These are phyloP conservation scores for Didymella pomorum DNA, from an alignment of 2,329 filamentous ascomycete genomes.

Conservation along the genomic window DNA sequence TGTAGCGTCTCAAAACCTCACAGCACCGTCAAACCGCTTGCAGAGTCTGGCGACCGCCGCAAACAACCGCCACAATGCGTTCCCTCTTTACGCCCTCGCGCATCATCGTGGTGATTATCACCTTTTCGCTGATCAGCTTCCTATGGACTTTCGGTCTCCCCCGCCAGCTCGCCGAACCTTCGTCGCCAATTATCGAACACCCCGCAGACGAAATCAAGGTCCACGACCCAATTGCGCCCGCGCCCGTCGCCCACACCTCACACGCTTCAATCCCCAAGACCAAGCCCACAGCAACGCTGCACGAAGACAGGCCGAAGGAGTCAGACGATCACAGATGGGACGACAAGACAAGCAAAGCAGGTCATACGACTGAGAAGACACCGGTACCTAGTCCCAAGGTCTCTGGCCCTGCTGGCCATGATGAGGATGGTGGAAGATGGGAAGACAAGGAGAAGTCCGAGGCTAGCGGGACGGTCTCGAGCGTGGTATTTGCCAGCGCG, in stretches of 20 bases:
- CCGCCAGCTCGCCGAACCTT: slow-evolving; percentile 26
- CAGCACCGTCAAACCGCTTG: neutral
- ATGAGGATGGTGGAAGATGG: slow-evolving; percentile 34
- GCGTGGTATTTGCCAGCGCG: slow-evolving; percentile 1
- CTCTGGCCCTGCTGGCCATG: slow-evolving; percentile 24
- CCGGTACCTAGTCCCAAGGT: slow-evolving; percentile 9
- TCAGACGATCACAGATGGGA: slow-evolving; percentile 28
- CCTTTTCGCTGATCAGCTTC: slow-evolving; percentile 42
- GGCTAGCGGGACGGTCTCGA: neutral
- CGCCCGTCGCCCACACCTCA: slow-evolving; percentile 24
- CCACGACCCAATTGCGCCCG: slow-evolving; percentile 32
- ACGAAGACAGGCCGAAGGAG: slow-evolving; percentile 16
- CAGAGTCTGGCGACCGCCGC: slow-evolving; percentile 4
- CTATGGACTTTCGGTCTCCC: slow-evolving; percentile 45
- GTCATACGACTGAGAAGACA: slow-evolving; percentile 3
- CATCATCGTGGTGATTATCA: slow-evolving; percentile 37
- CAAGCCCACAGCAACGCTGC: slow-evolving; percentile 3
- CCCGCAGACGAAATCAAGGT: slow-evolving; percentile 32
- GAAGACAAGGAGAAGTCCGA: slow-evolving; percentile 24
- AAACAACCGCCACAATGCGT: slow-evolving; percentile 33
- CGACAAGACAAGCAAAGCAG: slow-evolving; percentile 16
- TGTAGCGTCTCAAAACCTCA: slow-evolving; percentile 3
- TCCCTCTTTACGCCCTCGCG: slow-evolving; percentile 44
- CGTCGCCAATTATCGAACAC: slow-evolving; percentile 36
- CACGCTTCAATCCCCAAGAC: slow-evolving; percentile 12